Evolutionary conservation across 2,329 filamentous ascomycete genomes (phyloP), one percentile per base, ranked within the genome.

Genomic region (Cadophora luteo-olivacea): DNA sequence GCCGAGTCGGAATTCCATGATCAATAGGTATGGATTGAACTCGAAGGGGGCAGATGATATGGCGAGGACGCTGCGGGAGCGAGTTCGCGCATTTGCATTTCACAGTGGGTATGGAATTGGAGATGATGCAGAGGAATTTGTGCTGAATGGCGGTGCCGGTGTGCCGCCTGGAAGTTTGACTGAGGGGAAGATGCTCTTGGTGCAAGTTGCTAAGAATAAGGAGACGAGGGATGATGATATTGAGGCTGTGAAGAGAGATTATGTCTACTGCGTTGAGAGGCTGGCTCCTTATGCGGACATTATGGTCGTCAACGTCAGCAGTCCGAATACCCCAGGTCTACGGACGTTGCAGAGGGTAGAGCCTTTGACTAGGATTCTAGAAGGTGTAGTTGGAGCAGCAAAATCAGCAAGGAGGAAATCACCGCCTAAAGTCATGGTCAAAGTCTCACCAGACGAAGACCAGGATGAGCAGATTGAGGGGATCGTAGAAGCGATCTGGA

Each of bases 121-220:
- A 64, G 87, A 87, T 14, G 82, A 85, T 16, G 86, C 87, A 0
- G 93, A 97, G 80, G 82, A 85, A 54, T 85, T 88, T 14, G 90
- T 99, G 0, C 83, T 98, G 48, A 85, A 96, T 74, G 94, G 93
- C 25, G 87, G 89, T 66, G 92, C 89, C 76, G 87, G 81, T 48
- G 93, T 97, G 0, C 93, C 93, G 0, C 90, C 94, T 0, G 93
- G 96, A n/a, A 93, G 92, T 80, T 82, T 99, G 74, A 82, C 84
- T 16, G 83, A 89, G 0, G 95, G 94, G 16, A 89, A 91, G 68
- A 84, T 99, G 70, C 85, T 99, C 68, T 91, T 93, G 19, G 94
- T 99, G 22, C 96, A 99, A 81, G 89, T 98, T 52, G 94, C 95
- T 63, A 99, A 99, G 88, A 98, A 98, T 83, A 98, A 97, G 84